These are phyloP conservation scores for Setaria italica DNA, from an alignment of 202 grass and related monocot species.

Conservation along the genomic window DNA sequence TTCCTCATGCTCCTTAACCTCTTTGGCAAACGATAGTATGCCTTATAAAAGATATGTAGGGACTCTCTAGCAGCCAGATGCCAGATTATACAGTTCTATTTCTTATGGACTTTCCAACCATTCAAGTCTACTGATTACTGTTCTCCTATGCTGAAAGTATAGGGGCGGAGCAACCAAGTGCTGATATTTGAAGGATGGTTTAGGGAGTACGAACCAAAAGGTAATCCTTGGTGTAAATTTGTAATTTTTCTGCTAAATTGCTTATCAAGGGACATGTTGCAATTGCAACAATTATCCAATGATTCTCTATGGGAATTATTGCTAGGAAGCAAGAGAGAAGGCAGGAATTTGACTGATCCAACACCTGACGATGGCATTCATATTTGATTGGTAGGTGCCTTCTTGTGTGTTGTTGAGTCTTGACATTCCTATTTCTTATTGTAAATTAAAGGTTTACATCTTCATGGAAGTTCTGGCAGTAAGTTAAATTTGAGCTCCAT, in stretches of 20 bases:
- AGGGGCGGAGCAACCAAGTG: neutral
- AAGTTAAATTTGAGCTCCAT: constrained; percentile 29
- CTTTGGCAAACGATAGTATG: neutral
- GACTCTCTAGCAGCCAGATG: neutral
- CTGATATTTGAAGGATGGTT: constrained; percentile 27
- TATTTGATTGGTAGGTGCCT: constrained; percentile 1
- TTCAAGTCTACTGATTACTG: constrained; percentile 7
- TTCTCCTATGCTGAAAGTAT: constrained; percentile 7
- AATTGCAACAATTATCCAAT: constrained; percentile 15
- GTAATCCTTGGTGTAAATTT: constrained; percentile 6
- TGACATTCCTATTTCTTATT: constrained; percentile 15
- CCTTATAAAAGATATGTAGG: neutral
- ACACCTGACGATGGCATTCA: neutral
- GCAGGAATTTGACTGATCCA: neutral
- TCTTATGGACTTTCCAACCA: neutral
- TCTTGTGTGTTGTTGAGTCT: neutral
- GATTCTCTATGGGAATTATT: constrained; percentile 29
- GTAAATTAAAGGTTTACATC: constrained; percentile 10
- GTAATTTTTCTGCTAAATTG: constrained; percentile 28
- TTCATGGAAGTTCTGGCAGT: neutral
- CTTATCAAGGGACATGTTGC: neutral
- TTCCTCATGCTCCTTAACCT: neutral
- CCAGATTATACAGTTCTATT: neutral
- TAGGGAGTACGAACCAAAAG: neutral
- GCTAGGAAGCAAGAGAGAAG: constrained; percentile 6